These are phyloP conservation scores for Neonectria magnoliae DNA, from an alignment of 2,329 filamentous ascomycete species.

Conservation along the genomic window DNA sequence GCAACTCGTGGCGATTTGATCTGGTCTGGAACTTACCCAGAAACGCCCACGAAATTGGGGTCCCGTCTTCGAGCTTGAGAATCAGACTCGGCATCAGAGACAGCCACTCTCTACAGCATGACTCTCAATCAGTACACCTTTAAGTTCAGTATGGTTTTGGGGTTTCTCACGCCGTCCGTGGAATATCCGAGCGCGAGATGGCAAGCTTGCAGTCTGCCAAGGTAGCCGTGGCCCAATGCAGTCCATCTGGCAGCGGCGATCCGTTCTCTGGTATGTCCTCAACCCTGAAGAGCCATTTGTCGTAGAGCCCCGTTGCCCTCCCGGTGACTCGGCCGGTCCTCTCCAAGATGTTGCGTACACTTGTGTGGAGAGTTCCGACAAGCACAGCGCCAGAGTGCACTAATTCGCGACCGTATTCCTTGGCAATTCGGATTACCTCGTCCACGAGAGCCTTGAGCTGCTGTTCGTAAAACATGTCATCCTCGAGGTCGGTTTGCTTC, in stretches of 20 bases:
- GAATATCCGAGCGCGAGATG: conserved; percentile 64
- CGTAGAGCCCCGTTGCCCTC: conserved; percentile 48
- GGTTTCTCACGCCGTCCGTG: conserved; percentile 58
- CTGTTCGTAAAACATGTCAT: conserved; percentile 38
- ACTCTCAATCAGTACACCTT: not conserved
- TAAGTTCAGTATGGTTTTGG: conserved; percentile 7
- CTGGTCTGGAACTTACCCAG: conserved; percentile 47
- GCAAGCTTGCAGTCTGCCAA: conserved; percentile 66
- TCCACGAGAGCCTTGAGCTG: conserved; percentile 48
- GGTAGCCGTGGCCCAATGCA: conserved; percentile 65
- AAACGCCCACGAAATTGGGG: conserved; percentile 72
- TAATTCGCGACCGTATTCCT: conserved; percentile 31
- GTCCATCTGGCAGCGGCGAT: conserved; percentile 53
- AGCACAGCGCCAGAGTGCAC: conserved; percentile 47
- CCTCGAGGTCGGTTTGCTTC: conserved; percentile 4
- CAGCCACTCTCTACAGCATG: conserved; percentile 51
- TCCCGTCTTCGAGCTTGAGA: conserved; percentile 57
- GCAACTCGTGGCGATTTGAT: not conserved
- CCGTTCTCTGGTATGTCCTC: conserved; percentile 53
- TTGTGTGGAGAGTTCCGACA: conserved; percentile 47
- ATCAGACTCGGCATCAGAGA: conserved; percentile 57
- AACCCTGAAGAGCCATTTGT: conserved; percentile 68
- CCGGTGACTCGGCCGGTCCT: conserved; percentile 41
- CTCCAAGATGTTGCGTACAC: conserved; percentile 39
- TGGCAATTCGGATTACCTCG: conserved; percentile 43